A percentile compares a stretch with the other conserved stretches of the same genome.
These are phyloP conservation scores for Chalaropsis thielavioides DNA, from an alignment of 2,329 filamentous ascomycete species.

Conservation along the genomic window DNA sequence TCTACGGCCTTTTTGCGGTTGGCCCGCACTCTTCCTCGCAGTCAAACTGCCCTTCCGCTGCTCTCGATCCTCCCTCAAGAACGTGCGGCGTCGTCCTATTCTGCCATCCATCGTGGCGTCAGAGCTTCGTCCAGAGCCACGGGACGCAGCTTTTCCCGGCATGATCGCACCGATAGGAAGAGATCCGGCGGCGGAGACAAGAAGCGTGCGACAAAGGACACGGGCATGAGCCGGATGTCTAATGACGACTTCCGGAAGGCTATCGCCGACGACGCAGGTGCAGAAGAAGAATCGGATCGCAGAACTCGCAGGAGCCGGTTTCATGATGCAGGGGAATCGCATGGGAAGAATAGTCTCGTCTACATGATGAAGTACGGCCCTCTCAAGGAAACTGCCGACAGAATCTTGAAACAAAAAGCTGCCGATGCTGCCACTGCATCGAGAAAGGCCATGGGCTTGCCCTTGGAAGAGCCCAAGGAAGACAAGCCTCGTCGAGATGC, in stretches of 20 bases:
- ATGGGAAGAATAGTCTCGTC: slow-evolving; percentile 43
- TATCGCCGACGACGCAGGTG: slow-evolving; percentile 21
- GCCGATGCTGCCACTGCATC: slow-evolving; percentile 13
- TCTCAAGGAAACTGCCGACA: slow-evolving; percentile 24
- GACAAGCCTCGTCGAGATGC: neutral
- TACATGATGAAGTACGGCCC: slow-evolving; percentile 37
- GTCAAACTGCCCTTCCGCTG: neutral
- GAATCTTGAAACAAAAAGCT: slow-evolving; percentile 12
- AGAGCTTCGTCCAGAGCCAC: slow-evolving; percentile 4
- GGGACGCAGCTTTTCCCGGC: neutral
- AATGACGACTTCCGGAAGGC: slow-evolving; percentile 21
- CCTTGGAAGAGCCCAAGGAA: neutral
- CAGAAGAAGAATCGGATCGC: slow-evolving; percentile 23
- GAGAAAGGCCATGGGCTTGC: neutral
- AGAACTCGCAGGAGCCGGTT: slow-evolving; percentile 39
- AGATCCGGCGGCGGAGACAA: neutral
- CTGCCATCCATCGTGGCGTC: slow-evolving; percentile 55
- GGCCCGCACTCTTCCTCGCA: neutral
- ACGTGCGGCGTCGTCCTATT: slow-evolving; percentile 29
- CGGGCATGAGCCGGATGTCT: neutral
- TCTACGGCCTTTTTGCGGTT: slow-evolving; percentile 4
- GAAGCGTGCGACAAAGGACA: neutral
- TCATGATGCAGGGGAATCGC: slow-evolving; percentile 33
- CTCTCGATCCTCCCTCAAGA: neutral
- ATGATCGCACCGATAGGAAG: slow-evolving; percentile 5